Evolutionary conservation across 805 yeast genomes (phyloP), one percentile per base, ranked within the genome.

Genomic region (Ogataea zsoltii): DNA sequence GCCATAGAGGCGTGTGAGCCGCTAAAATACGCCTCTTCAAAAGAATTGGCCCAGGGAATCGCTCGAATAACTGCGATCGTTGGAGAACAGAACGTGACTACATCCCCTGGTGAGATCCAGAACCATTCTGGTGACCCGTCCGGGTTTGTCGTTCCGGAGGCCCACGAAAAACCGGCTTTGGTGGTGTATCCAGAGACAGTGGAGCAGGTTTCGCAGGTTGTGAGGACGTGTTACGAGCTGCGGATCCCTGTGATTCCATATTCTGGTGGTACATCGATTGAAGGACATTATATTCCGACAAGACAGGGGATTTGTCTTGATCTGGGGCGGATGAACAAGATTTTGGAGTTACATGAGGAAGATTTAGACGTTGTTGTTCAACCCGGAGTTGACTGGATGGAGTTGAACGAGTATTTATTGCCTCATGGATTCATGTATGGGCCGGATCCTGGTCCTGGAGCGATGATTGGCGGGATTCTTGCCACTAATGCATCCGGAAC

Each of bases 401-500:
- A 79, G 32, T 65, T 86, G 46, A 80, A 80, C 54, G 83, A 80
- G 35, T 72, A 63, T 45, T 56, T 82, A 38, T 63, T 62, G 11
- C 76, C 77, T 12, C 60, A 74, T 47, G 79, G 79, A 0, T 62
- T 82, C 18, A 62, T 87, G 61, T 83, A 85, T 58, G 92, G 92
- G 0, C 85, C 86, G 7, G 91, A 85, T 62, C 85, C 71, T 0
- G 91, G 88, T 34, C 89, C 92, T 15, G 88, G 89, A 41, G 94
- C 92, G 1, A 71, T 80, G 54, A 77, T 87, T 46, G 87, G 88
- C 31, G 95, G 95, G 2, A 83, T 85, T 72, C 74, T 83, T 28
- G 83, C 83, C 10, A 85, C 88, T 12, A 82, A 84, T 40, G 86
- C 91, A 33, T 83, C 91, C 0, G 95, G 95, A 3, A 82, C 92